Percentiles rank a stretch among this genome's conserved stretches.
Conservation (phyloP, 805 yeast species). For the Metschnikowia drakensbergensis region DNA sequence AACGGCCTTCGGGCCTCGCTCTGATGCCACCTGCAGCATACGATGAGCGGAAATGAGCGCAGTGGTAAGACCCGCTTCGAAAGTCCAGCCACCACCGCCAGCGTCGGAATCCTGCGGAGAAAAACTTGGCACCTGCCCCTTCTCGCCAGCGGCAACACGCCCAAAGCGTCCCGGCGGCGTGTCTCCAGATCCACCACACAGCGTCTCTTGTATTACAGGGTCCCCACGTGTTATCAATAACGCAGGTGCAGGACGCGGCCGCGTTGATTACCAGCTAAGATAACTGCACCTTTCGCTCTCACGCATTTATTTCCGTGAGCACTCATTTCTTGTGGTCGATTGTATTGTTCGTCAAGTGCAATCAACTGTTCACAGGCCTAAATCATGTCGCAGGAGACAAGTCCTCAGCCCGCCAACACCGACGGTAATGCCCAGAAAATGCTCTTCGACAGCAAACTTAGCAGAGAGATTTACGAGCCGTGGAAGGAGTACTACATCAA, state of each 20-base stretch:
- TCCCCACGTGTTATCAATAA: constrained; percentile 2
- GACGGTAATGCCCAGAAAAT: constrained; percentile 33
- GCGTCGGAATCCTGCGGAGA: too few relatives aligned
- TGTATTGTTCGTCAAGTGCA: background rate
- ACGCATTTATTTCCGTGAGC: background rate
- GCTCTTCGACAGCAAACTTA: constrained; percentile 84
- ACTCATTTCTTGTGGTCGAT: background rate
- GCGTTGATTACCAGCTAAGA: background rate
- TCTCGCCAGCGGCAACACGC: too few relatives aligned
- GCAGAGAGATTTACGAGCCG: constrained; percentile 78
- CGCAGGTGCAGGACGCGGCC: background rate
- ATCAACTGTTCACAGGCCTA: background rate
- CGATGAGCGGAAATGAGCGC: too few relatives aligned
- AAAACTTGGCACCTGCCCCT: too few relatives aligned
- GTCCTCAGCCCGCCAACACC: background rate
- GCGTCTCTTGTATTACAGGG: background rate
- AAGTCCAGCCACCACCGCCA: too few relatives aligned
- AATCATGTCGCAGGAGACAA: background rate
- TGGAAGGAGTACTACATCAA: constrained; percentile 77
- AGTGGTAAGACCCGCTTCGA: too few relatives aligned
- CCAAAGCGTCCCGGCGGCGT: too few relatives aligned
- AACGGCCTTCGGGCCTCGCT: too few relatives aligned
- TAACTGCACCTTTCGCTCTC: background rate
- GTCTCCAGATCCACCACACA: too few relatives aligned
- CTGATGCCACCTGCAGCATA: too few relatives aligned